Base-by-base conservation (phyloP, 2,329 filamentous ascomycete genomes). In the Coniella vitis region DNA sequence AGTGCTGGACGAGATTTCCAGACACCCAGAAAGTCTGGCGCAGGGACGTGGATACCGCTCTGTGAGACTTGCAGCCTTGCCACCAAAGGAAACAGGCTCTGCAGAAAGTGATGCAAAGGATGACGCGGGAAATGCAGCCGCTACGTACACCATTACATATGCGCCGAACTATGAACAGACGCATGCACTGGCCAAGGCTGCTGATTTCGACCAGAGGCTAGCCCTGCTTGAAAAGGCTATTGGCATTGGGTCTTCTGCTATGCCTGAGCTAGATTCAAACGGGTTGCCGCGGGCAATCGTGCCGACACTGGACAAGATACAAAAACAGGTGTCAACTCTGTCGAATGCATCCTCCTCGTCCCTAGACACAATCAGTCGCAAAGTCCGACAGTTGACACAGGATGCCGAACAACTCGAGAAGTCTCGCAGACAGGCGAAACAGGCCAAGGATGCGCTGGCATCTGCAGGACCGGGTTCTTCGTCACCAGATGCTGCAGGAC, bases 121-220 rank as follows among this genome's bases (percentile, higher is more conserved):
- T 8, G 56, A 57, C 35, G 58, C 58, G 14, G 54, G 55, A 37
- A 54, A 53, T 16, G 60, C 63, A 21, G 64, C 63, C 14, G 68
- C 77, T 32, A 83, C 78, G 29, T 85, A 84, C 58, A 84, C 79
- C 1, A 69, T 84, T 42, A 83, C 79, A 25, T 84, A 84, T 57
- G 75, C 79, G 29, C 83, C 72, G 38, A 75, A 67, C 43, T 87
- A 82, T 56, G 78, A 84, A 57, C 76, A 84, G 61, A 83, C 74
- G 36, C 84, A 88, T 60, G 80, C 84, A 21, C 73, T 96, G 32
- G 81, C 83, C 31, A 87, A 90, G 64, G 85, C 88, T 7, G 87
- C 90, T 20, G 86, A 93, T 54, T 96, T 98, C 60, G 91, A 97
- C 62, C 77, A 80, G 25, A 81, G 93, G 4, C 78, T 98, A 17